phyloP scores from a whole-genome alignment of 768 basidiomycete genomes.

The Termitomyces bulborhizus region DNA sequence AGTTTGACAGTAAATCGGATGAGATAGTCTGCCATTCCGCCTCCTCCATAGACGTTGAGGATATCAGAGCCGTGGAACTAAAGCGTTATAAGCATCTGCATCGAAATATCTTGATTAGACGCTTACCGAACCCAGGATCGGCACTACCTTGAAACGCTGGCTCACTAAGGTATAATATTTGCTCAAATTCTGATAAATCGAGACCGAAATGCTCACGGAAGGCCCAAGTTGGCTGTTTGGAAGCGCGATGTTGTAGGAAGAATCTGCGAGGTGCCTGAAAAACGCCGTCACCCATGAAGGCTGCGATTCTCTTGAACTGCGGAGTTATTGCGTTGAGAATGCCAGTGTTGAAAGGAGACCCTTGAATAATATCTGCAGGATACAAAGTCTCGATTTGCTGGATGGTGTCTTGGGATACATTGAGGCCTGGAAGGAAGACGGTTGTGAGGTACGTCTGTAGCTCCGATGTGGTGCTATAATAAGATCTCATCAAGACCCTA shows the following conservation, averaged over 20 bases:
- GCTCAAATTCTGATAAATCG: slow-evolving; percentile 1
- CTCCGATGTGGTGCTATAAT: slow-evolving; percentile 18
- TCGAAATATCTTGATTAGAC: background rate
- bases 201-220: slow-evolving; percentile 25
- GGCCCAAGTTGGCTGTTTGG: slow-evolving; percentile 36
- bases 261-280: slow-evolving; percentile 48
- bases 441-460: slow-evolving; percentile 22
- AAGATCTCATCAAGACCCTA: background rate
- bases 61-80: slow-evolving; percentile 38
- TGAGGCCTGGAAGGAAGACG: slow-evolving; percentile 17
- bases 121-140: slow-evolving; percentile 38
- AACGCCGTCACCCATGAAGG: slow-evolving; percentile 41
- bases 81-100: background rate
- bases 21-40: slow-evolving; percentile 40
- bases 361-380: slow-evolving; percentile 29
- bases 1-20: slow-evolving; percentile 36
- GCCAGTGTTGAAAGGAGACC: slow-evolving; percentile 46
- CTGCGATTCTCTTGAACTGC: slow-evolving; percentile 46
- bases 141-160: slow-evolving; percentile 36
- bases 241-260: slow-evolving; percentile 34
- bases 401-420: slow-evolving; percentile 12
- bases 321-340: slow-evolving; percentile 32
- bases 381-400: slow-evolving; percentile 23
- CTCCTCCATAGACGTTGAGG: slow-evolving; percentile 31
- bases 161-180: slow-evolving; percentile 26